Percentiles rank a stretch among this genome's conserved stretches.
Conservation (phyloP, 805 yeast genomes). For the Maudiozyma bulderi region DNA sequence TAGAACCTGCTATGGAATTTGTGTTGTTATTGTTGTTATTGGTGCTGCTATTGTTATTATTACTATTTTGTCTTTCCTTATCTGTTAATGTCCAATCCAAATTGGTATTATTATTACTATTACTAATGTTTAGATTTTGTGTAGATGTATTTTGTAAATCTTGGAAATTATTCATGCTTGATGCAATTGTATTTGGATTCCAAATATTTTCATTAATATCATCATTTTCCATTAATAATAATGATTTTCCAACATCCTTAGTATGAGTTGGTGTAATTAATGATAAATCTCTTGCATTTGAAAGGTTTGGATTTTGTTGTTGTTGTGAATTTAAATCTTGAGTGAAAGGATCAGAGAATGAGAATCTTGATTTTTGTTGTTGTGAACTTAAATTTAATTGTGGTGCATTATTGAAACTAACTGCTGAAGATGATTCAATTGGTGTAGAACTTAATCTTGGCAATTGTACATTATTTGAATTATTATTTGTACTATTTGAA, state of each 20-base stretch:
- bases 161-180: conserved; percentile 13
- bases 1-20: neutral
- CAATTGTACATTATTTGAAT: neutral
- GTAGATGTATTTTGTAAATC: neutral
- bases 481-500: neutral
- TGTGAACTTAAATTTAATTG: conserved; percentile 23
- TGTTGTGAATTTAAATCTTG: conserved; percentile 7
- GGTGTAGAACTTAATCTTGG: conserved; percentile 1
- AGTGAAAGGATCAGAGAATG: conserved; percentile 51
- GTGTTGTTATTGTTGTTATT: neutral
- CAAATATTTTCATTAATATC: conserved; percentile 28
- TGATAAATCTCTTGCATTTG: conserved; percentile 1
- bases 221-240: conserved; percentile 32
- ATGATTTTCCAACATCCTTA: conserved; percentile 34
- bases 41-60: neutral
- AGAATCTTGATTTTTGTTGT: conserved; percentile 37
- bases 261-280: conserved; percentile 4
- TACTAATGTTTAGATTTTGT: neutral
- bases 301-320: neutral
- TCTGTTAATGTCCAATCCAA: neutral
- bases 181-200: conserved; percentile 26
- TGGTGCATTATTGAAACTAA: conserved; percentile 9
- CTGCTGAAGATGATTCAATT: conserved; percentile 5
- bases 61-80: neutral
- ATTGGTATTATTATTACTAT: neutral